Conservation (phyloP, 2,329 filamentous ascomycete genomes). For the Peltaster fructicola region DNA sequence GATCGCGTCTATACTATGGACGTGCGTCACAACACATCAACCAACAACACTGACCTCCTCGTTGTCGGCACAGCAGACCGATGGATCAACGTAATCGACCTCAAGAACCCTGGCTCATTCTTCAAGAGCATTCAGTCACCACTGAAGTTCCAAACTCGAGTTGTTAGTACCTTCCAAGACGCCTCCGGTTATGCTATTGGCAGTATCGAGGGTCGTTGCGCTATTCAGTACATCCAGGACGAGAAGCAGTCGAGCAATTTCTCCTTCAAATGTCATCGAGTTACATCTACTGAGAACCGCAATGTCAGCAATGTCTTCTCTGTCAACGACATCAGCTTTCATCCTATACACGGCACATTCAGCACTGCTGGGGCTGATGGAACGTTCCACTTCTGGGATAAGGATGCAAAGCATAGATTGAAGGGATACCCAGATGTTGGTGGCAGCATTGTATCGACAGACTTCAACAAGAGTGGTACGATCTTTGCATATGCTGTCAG, state of each 20-base stretch:
- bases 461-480: constrained; percentile 71
- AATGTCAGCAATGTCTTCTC: constrained; percentile 80
- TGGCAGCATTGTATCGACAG: constrained; percentile 75
- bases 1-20: constrained; percentile 86
- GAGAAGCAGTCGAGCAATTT: constrained; percentile 78
- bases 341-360: constrained; percentile 94
- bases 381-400: constrained; percentile 93
- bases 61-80: constrained; percentile 88
- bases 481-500: constrained; percentile 52
- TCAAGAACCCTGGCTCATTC: constrained; percentile 72
- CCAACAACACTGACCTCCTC: constrained; percentile 42
- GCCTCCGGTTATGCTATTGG: constrained; percentile 85
- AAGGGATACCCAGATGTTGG: constrained; percentile 47
- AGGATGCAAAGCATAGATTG: constrained; percentile 34
- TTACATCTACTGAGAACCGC: constrained; percentile 41
- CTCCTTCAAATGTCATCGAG: constrained; percentile 97
- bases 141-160: constrained; percentile 93
- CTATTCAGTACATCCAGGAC: constrained; percentile 95
- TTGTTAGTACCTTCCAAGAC: constrained; percentile 88
- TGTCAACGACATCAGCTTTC: constrained; percentile 95
- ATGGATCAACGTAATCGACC: constrained; percentile 88
- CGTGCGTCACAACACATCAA: constrained; percentile 41
- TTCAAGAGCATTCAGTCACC: constrained; percentile 95
- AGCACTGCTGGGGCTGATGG: constrained; percentile 89
- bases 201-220: constrained; percentile 90